A percentile compares a stretch with the other conserved stretches of the same genome.
Evolutionary conservation across 2,329 filamentous ascomycete genomes (phyloP).

Genomic region (Moelleriella libera): DNA sequence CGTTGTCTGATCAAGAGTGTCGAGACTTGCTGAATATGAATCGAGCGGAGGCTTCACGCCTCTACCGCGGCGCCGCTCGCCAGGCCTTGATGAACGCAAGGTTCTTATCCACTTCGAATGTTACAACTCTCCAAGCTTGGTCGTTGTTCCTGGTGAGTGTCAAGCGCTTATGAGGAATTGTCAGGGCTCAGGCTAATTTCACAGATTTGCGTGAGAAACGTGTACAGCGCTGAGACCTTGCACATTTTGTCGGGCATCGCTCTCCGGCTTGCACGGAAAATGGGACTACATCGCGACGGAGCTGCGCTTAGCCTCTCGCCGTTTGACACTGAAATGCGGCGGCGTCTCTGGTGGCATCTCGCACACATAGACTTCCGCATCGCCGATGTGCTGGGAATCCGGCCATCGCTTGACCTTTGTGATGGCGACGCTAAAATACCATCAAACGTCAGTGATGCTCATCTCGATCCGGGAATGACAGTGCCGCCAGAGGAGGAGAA

Average conservation of each 20-base stretch:
- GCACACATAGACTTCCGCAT: slow-evolving; percentile 38
- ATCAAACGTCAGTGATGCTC: slow-evolving; percentile 35
- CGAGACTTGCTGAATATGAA: slow-evolving; percentile 12
- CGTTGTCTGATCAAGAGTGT: slow-evolving; percentile 14
- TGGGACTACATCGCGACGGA: slow-evolving; percentile 24
- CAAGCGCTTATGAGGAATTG: background rate
- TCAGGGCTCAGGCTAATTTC: background rate
- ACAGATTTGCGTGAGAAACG: slow-evolving; percentile 4
- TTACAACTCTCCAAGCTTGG: slow-evolving; percentile 21
- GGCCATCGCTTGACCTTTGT: slow-evolving; percentile 20
- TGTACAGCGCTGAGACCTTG: slow-evolving; percentile 2
- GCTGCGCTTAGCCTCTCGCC: slow-evolving; percentile 15
- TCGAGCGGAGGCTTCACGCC: slow-evolving; percentile 12
- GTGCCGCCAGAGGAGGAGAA: slow-evolving; percentile 12
- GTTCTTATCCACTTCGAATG: slow-evolving; percentile 19
- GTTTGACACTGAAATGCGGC: slow-evolving; percentile 41
- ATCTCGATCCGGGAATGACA: slow-evolving; percentile 22
- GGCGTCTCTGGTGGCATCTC: slow-evolving; percentile 45
- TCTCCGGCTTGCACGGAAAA: slow-evolving; percentile 23
- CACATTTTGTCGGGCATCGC: slow-evolving; percentile 8
- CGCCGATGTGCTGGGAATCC: slow-evolving; percentile 33
- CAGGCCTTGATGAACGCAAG: slow-evolving; percentile 19
- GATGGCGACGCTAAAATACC: slow-evolving; percentile 30
- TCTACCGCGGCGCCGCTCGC: slow-evolving; percentile 16
- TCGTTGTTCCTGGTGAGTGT: slow-evolving; percentile 18